phyloP scores from a whole-genome alignment of 345 rosid species.

The Populus ilicifolia region DNA sequence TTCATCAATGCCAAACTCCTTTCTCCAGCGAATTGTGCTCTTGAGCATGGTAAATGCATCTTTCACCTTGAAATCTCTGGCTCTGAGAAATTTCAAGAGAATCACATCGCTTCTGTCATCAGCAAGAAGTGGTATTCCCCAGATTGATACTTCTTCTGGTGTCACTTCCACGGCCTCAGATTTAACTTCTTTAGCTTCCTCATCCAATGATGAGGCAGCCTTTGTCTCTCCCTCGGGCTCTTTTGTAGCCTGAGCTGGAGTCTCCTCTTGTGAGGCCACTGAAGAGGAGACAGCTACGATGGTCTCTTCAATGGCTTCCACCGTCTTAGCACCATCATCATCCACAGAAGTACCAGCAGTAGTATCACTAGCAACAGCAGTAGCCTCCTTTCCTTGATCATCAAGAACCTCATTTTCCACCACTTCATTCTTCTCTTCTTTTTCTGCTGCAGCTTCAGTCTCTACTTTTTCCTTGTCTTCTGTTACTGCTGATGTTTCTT shows the following conservation, averaged over 20 bases:
- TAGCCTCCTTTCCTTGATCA: not conserved
- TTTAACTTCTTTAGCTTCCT: not conserved
- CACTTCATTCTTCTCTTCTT: not conserved
- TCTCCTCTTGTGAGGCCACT: slow-evolving; percentile 13
- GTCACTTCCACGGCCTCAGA: not conserved
- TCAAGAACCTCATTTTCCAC: not conserved
- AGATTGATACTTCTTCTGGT: slow-evolving; percentile 11
- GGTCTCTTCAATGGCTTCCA: slow-evolving; percentile 32
- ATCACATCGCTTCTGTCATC: slow-evolving; percentile 34
- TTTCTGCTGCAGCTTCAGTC: not conserved
- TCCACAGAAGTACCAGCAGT: not conserved
- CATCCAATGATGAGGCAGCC: not conserved
- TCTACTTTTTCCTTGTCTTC: slow-evolving; percentile 5
- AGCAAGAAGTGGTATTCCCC: slow-evolving; percentile 22
- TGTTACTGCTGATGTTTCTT: not conserved
- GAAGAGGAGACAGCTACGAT: slow-evolving; percentile 25
- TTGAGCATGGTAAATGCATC: slow-evolving; percentile 30
- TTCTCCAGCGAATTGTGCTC: slow-evolving; percentile 31
- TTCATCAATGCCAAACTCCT: slow-evolving; percentile 28
- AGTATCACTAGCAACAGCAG: not conserved
- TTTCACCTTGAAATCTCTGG: slow-evolving; percentile 25
- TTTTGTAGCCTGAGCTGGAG: not conserved
- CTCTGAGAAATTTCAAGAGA: slow-evolving; percentile 27
- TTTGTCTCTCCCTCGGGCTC: slow-evolving; percentile 3
- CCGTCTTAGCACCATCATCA: slow-evolving; percentile 28